Conservation (phyloP, 805 yeast species). For the Candida morakotiae region DNA sequence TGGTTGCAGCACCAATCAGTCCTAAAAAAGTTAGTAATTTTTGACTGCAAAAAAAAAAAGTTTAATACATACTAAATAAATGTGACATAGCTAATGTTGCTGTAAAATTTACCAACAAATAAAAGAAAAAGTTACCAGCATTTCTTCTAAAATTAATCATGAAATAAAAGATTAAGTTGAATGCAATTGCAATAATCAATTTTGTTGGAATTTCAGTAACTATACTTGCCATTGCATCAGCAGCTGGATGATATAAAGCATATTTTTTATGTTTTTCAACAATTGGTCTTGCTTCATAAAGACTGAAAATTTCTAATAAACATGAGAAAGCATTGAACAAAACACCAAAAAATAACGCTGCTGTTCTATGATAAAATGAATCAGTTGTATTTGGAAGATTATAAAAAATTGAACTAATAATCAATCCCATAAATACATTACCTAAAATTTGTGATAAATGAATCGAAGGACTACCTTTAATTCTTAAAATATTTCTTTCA, state of each 20-base stretch:
- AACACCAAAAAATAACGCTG: conserved; percentile 56
- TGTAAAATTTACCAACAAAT: conserved; percentile 23
- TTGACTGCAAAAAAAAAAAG: not conserved
- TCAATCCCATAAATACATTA: conserved; percentile 50
- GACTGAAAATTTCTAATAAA: conserved; percentile 53
- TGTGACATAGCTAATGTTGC: conserved; percentile 37
- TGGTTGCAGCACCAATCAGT: conserved; percentile 38
- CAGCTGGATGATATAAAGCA: conserved; percentile 67
- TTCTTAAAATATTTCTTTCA: conserved; percentile 50
- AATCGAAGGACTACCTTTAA: conserved; percentile 53
- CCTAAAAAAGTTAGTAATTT: conserved; percentile 3
- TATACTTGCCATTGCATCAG: conserved; percentile 62
- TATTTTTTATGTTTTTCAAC: conserved; percentile 67
- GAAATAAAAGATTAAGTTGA: conserved; percentile 18
- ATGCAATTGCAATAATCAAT: conserved; percentile 25
- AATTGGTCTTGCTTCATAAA: conserved; percentile 60
- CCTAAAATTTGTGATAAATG: conserved; percentile 48
- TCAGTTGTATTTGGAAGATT: conserved; percentile 44
- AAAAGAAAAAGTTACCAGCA: conserved; percentile 33
- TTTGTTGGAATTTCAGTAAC: conserved; percentile 63
- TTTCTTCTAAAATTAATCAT: conserved; percentile 31
- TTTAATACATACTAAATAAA: conserved; percentile 21
- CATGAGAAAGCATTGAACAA: conserved; percentile 58
- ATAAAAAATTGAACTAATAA: conserved; percentile 58
- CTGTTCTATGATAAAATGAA: conserved; percentile 62